Base-by-base conservation (phyloP, 1,139 yeast genomes). In the Geotrichum klebahnii region DNA sequence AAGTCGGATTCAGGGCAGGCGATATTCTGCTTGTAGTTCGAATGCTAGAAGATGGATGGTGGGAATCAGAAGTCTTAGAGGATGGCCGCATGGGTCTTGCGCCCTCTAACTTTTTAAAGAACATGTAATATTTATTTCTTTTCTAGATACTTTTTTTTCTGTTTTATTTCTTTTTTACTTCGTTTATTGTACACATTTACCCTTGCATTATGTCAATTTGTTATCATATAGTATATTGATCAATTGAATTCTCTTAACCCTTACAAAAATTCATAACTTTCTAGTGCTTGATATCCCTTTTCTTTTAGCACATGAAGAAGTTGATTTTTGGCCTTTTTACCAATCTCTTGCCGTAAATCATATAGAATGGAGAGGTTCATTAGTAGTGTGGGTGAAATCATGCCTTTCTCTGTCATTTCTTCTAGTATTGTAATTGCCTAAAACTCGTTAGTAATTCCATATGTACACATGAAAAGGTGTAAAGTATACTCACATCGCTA, bases 21-120 rank as follows among this genome's bases (percentile, higher is more conserved):
- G 94, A 89, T 73, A 65, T 79, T n/a, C 70, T 88, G 66, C 75
- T 81, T 55, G 79, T 88, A 12, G 67, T 85, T 23, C 80, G 80
- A 58, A 82, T 77, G 72, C 95, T 87, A 65, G 90, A 84, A 50
- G 96, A 88, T 61, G 88, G 89, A 32, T 88, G 96, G 96, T 88
- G 84, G 82, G 82, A 83, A 59, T 84, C 87, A 55, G 95, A 88
- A 63, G 79, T 84, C 47, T 73, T 78, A 8, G 78, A 77, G 10
- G 57, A 59, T 28, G 60, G 63, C n/a, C 75, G 75, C 24, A 73
- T 80, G 8, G 96, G 96, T 0, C 74, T 87, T 48, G 92, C 89
- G 2, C 96, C 96, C 10, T 85, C 90, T 53, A 88, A 88, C 60
- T 88, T 71, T 57, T 56, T 68, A 55, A 58, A 60, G 37, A 53